Percentiles rank a stretch among this genome's conserved stretches.
phyloP scores from a whole-genome alignment of 345 rosid genomes.

The Arabidopsis arenosa region DNA sequence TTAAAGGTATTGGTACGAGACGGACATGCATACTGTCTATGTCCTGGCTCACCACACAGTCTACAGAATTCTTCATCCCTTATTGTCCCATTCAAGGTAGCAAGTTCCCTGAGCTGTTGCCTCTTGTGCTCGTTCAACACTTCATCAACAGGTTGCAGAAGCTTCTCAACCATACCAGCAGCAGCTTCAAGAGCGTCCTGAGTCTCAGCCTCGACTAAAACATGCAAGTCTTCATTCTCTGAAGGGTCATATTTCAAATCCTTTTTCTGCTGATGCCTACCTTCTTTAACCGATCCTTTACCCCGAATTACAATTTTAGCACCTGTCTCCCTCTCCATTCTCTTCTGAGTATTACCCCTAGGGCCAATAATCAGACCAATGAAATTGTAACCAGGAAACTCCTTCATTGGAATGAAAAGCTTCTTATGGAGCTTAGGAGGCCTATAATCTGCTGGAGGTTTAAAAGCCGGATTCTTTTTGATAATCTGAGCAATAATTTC shows the following conservation, averaged over 20 bases:
- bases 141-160: constrained; percentile 97
- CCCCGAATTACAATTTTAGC: constrained; percentile 96
- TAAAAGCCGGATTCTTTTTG: constrained; percentile 87
- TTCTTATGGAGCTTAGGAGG: constrained; percentile 98
- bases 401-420: constrained; percentile 94
- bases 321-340: constrained; percentile 97
- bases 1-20: constrained; percentile 92
- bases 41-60: constrained; percentile 95
- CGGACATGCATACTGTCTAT: constrained; percentile 88
- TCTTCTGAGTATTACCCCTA: constrained; percentile 96
- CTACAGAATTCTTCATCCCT: constrained; percentile 97
- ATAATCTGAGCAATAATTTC: constrained; percentile 93
- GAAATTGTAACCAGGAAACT: constrained; percentile 91
- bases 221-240: constrained; percentile 98
- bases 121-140: constrained; percentile 97
- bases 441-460: constrained; percentile 96
- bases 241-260: constrained; percentile 92
- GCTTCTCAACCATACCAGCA: constrained; percentile 96
- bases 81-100: constrained; percentile 94
- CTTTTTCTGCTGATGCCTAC: constrained; percentile 91
- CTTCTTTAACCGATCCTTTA: constrained; percentile 94
- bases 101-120: constrained; percentile 97
- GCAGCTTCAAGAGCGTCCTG: constrained; percentile 92
- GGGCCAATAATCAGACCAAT: constrained; percentile 96
- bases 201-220: constrained; percentile 94